Base-by-base conservation (phyloP, 306 rosid species). In the Herpetospermum pedunculosum region DNA sequence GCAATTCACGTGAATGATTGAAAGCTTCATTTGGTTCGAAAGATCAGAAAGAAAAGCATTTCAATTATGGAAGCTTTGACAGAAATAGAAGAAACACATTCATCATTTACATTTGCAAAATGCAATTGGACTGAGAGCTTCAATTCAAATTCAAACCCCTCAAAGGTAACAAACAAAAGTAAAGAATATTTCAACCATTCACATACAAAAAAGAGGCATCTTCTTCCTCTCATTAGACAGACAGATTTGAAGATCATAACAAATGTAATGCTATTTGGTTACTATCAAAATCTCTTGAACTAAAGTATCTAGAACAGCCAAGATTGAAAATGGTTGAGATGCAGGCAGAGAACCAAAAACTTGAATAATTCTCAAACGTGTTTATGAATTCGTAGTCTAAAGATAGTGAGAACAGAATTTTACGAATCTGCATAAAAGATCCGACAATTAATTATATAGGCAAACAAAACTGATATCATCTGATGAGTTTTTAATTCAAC, bases 401-500 rank as follows among this genome's bases (percentile, higher is more conserved):
- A 46, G 29, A 8, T 4, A 15, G 34, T 2, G 58, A 2, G 58
- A 28, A 28, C 2, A 18, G 7, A 18, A 28, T 26, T 28, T 1
- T 1, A 0, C 41, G 37, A 18, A 70, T 70, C 26, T 28, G 54
- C 15, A 68, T 11, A 10, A 44, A 47, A 14, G 43, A 40, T 67
- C 25, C 37, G 16, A 47, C 16, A 47, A 38, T 50, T 16, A 29
- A 70, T 70, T 70, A 46, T n/a, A n/a, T 70, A 26, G 57, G 74
- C 58, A 10, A 72, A 52, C 81, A 78, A 64, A 79, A 74, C 70
- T 79, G 78, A 21, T 63, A 26, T 3, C 1, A 69, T 38, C 63
- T 70, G 23, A n/a, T 16, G 58, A 70, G 57, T 70, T 65, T n/a
- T n/a, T 38, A 41, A 70, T 47, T 29, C 23, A 70, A 70, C 58